phyloP scores from a whole-genome alignment of 371 early-diverging fungal genomes.

The Mortierella sp. region DNA sequence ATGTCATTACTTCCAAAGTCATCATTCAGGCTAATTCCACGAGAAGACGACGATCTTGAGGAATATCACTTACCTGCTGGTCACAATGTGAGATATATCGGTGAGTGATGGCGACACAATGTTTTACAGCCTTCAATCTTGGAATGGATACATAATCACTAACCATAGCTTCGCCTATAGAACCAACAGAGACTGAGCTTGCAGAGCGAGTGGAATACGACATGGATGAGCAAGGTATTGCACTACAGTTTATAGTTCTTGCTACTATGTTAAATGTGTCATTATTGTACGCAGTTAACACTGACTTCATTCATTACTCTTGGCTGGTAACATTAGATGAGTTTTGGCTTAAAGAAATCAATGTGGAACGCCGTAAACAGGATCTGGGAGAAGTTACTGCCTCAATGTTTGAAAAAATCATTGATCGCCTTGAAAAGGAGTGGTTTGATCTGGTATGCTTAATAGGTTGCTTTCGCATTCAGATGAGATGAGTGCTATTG shows the following conservation, averaged over 20 bases:
- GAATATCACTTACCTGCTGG: conserved; percentile 44
- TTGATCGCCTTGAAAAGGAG: conserved; percentile 96
- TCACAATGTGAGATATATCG: conserved; percentile 39
- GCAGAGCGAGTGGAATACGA: conserved; percentile 92
- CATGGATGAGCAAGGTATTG: conserved; percentile 94
- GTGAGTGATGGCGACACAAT: conserved; percentile 2
- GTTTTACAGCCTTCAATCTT: background rate
- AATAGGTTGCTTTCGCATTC: conserved; percentile 8
- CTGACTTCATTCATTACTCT: background rate
- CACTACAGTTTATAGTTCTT: too few relatives aligned
- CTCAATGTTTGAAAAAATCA: conserved; percentile 86
- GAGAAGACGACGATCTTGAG: conserved; percentile 48
- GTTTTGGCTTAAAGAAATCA: conserved; percentile 81
- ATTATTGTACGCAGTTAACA: background rate
- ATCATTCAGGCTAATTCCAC: conserved; percentile 57
- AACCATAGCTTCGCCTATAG: conserved; percentile 52
- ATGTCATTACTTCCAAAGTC: conserved; percentile 58
- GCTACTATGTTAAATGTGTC: background rate
- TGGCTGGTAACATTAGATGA: conserved; percentile 66
- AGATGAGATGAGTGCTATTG: background rate
- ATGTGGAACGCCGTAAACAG: conserved; percentile 72
- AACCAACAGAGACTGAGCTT: conserved; percentile 88
- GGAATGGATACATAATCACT: background rate
- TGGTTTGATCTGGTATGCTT: conserved; percentile 90
- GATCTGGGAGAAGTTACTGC: conserved; percentile 66